phyloP scores from a whole-genome alignment of 2,329 filamentous ascomycete genomes.

The Stenocarpella maydis region DNA sequence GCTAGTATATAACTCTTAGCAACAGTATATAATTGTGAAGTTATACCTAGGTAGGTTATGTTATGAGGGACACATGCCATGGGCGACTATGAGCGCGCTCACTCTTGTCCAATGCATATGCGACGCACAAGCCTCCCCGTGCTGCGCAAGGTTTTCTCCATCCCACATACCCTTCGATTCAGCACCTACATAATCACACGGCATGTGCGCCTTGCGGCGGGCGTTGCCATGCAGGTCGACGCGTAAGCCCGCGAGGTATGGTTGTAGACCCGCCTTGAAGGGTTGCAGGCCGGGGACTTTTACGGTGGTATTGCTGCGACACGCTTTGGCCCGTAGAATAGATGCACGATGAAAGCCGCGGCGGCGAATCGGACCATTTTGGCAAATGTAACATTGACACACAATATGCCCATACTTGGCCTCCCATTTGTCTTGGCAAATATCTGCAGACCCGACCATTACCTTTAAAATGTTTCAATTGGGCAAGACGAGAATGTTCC shows the following conservation, averaged over 20 bases:
- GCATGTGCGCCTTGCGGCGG: not conserved
- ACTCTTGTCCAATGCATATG: no score
- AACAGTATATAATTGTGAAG: no score
- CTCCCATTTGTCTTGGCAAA: conserved; percentile 1
- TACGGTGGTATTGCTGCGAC: not conserved
- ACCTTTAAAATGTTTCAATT: not conserved
- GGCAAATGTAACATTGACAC: not conserved
- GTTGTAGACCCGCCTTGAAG: not conserved
- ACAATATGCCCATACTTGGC: not conserved
- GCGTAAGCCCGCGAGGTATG: not conserved
- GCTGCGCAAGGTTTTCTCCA: no score
- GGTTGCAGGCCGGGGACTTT: not conserved
- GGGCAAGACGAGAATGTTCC: not conserved
- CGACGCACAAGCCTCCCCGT: conserved; percentile 16
- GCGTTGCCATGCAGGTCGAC: conserved; percentile 4
- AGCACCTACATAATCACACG: not conserved
- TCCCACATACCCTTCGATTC: not conserved
- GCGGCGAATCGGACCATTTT: not conserved
- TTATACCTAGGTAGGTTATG: no score
- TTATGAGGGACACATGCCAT: no score
- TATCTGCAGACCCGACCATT: not conserved
- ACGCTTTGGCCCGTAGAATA: not conserved
- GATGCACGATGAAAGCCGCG: conserved; percentile 9
- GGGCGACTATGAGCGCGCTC: no score
- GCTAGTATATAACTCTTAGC: no score